These are phyloP conservation scores for Sisymbrium altissimum DNA, from an alignment of 345 rosid species.

Conservation along the genomic window DNA sequence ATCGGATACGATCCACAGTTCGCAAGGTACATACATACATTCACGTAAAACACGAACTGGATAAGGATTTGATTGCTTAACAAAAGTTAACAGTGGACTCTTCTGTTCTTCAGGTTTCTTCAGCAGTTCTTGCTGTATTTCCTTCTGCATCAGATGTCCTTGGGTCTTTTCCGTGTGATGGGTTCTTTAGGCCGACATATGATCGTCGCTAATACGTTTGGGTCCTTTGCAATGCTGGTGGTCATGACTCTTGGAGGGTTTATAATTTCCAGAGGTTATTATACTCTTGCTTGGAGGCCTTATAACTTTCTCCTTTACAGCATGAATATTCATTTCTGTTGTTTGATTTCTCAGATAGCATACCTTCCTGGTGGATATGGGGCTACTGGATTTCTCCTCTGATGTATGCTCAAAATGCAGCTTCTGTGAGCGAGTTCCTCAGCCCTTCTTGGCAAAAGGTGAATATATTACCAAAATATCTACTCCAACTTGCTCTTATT, in stretches of 20 bases:
- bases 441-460: constrained; percentile 94
- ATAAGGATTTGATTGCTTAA: neutral
- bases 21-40: constrained; percentile 49
- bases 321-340: constrained; percentile 15
- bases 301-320: neutral
- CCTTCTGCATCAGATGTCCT: constrained; percentile 92
- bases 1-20: constrained; percentile 89
- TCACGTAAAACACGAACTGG: constrained; percentile 1
- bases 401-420: constrained; percentile 97
- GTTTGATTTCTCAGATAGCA: constrained; percentile 57
- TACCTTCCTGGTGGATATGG: constrained; percentile 99
- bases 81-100: constrained; percentile 11
- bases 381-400: constrained; percentile 97
- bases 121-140: constrained; percentile 82
- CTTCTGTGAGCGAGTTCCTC: constrained; percentile 92
- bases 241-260: constrained; percentile 98
- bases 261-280: constrained; percentile 81
- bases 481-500: constrained; percentile 2
- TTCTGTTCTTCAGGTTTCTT: constrained; percentile 63
- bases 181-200: constrained; percentile 95
- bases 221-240: constrained; percentile 96
- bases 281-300: neutral
- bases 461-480: neutral
- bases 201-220: constrained; percentile 97
- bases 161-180: constrained; percentile 88